Conservation (phyloP, 129 eudicot genomes). For the Kitagawia praeruptora region DNA sequence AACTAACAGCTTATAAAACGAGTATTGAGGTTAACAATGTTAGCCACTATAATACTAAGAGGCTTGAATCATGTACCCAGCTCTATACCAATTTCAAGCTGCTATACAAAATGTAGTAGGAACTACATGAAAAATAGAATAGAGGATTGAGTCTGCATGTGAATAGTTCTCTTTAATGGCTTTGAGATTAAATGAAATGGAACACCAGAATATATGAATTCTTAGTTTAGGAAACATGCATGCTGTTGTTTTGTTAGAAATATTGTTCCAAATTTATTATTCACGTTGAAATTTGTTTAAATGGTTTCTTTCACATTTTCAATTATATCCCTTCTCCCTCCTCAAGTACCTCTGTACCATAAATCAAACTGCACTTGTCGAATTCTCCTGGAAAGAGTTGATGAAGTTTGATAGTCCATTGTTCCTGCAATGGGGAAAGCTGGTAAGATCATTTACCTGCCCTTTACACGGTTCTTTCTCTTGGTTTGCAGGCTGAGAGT, state of each 20-base stretch:
- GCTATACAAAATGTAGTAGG: neutral
- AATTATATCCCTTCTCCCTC: too few relatives aligned
- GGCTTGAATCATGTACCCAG: neutral
- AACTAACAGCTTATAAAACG: neutral
- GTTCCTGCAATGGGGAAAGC: neutral
- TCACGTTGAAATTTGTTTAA: neutral
- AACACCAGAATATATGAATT: neutral
- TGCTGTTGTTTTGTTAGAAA: neutral
- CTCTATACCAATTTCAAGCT: neutral
- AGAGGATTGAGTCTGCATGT: neutral
- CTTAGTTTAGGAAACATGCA: neutral
- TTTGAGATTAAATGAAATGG: neutral
- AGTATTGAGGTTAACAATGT: neutral
- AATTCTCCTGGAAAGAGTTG: neutral
- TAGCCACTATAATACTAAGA: neutral
- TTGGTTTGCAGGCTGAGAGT: constrained; percentile 69
- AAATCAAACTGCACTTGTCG: too few relatives aligned
- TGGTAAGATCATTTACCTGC: neutral
- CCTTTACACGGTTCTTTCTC: neutral
- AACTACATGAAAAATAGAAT: too few relatives aligned
- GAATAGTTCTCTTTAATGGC: too few relatives aligned
- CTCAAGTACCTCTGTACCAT: too few relatives aligned
- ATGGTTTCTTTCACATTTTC: neutral
- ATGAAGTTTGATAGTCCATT: too few relatives aligned
- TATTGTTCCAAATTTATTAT: neutral